These are phyloP conservation scores for Puccinia coronata DNA, from an alignment of 1,284 basidiomycete genomes.

Conservation along the genomic window DNA sequence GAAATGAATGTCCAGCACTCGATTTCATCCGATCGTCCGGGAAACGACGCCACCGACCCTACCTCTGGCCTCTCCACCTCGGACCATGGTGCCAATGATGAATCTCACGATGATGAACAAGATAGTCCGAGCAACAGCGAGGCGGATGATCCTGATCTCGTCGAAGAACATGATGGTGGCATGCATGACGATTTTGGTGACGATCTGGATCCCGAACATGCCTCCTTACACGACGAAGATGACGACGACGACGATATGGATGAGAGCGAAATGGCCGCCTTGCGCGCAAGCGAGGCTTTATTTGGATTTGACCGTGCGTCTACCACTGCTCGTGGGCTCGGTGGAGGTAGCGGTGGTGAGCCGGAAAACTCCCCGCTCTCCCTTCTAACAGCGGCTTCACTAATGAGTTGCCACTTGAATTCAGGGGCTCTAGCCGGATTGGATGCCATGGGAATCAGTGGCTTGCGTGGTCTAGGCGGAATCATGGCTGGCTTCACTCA, in stretches of 20 bases:
- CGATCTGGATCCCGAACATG: constrained; percentile 46
- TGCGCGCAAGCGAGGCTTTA: constrained; percentile 43
- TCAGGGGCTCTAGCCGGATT: constrained; percentile 37
- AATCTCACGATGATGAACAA: constrained; percentile 42
- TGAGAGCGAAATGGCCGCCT: constrained; percentile 47
- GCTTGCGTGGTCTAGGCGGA: constrained; percentile 68
- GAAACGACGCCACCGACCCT: constrained; percentile 14
- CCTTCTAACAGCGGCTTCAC: no score
- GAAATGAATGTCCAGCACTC: constrained; percentile 41
- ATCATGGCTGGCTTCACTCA: constrained; percentile 84
- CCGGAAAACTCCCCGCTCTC: constrained; percentile 41
- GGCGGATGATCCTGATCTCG: constrained; percentile 33
- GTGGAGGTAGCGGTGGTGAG: constrained; percentile 44
- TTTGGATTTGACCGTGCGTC: constrained; percentile 50
- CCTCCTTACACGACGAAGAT: constrained; percentile 48
- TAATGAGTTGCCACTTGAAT: neutral
- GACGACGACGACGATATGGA: constrained; percentile 50
- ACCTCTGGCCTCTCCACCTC: constrained; percentile 20
- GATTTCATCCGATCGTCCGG: constrained; percentile 32
- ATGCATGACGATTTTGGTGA: constrained; percentile 48
- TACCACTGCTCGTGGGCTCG: constrained; percentile 35
- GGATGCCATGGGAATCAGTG: constrained; percentile 50
- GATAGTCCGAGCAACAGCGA: constrained; percentile 40
- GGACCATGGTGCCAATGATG: constrained; percentile 37
- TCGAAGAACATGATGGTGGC: constrained; percentile 27